Evolutionary conservation across 805 yeast genomes (phyloP).

Genomic region (Lachancea cidri): DNA sequence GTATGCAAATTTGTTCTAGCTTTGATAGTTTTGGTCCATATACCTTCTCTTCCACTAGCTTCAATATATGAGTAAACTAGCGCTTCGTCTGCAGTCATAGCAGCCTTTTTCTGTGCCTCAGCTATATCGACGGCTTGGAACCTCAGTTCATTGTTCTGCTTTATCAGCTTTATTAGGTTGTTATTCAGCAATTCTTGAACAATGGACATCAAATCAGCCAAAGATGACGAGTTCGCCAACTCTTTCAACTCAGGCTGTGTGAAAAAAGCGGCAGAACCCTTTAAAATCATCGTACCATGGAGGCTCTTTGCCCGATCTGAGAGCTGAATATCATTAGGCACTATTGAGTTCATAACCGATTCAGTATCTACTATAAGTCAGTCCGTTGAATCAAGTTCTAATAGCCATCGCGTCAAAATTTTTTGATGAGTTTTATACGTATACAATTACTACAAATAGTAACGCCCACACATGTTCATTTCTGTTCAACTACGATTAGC

Average conservation of each 20-base stretch:
- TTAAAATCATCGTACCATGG: constrained; percentile 58
- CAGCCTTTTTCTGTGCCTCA: constrained; percentile 72
- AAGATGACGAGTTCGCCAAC: constrained; percentile 40
- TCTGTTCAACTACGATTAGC: constrained; percentile 65
- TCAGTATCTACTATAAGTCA: no score
- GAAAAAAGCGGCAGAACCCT: constrained; percentile 46
- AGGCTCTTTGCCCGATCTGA: constrained; percentile 49
- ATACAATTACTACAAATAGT: background rate
- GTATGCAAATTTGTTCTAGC: constrained; percentile 86
- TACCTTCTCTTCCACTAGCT: constrained; percentile 91
- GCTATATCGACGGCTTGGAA: constrained; percentile 69
- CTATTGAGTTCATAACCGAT: background rate
- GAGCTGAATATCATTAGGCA: constrained; percentile 12
- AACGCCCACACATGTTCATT: constrained; percentile 36
- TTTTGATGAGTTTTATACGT: background rate
- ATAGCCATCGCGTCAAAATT: background rate
- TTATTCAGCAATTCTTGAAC: constrained; percentile 50
- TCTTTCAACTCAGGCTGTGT: constrained; percentile 64
- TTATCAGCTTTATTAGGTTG: constrained; percentile 64
- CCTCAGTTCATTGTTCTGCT: constrained; percentile 57
- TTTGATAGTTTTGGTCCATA: constrained; percentile 90
- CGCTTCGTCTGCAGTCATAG: constrained; percentile 83
- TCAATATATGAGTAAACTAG: constrained; percentile 88
- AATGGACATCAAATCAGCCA: constrained; percentile 40
- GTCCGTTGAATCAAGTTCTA: no score